These are phyloP conservation scores for Quercus bicolor DNA, from an alignment of 306 rosid genomes.

Conservation along the genomic window DNA sequence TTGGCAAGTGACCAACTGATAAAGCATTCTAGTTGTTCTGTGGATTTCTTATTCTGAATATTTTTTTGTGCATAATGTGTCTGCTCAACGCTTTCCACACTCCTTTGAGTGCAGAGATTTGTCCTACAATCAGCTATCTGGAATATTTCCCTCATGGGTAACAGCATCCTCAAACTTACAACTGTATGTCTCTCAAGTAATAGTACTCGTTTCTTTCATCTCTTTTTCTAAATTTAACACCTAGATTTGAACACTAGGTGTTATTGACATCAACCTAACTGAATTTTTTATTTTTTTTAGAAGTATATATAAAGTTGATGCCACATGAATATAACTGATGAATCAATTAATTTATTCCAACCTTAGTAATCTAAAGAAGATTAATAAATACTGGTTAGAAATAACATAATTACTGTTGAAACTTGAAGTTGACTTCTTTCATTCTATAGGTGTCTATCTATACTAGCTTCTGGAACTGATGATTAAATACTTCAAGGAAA, in stretches of 20 bases:
- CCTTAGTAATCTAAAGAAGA: neutral
- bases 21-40: too few species aligned
- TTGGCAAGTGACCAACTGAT: too few species aligned
- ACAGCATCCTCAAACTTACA: neutral
- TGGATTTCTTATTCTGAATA: too few species aligned
- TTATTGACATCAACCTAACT: neutral
- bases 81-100: neutral
- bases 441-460: too few species aligned
- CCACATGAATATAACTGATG: too few species aligned
- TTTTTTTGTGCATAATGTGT: neutral
- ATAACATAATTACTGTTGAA: too few species aligned
- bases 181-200: conserved; percentile 4
- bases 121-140: conserved; percentile 24
- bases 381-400: neutral
- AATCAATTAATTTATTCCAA: neutral
- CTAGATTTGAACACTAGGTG: neutral
- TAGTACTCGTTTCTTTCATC: neutral
- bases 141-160: conserved; percentile 22
- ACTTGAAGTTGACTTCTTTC: too few species aligned
- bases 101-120: conserved; percentile 18
- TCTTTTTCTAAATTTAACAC: neutral
- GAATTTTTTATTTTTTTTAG: too few species aligned
- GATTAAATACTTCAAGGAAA: too few species aligned
- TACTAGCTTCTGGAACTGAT: too few species aligned
- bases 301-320: too few species aligned